phyloP scores from a whole-genome alignment of 805 yeast species.

The Ogataea angusta region DNA sequence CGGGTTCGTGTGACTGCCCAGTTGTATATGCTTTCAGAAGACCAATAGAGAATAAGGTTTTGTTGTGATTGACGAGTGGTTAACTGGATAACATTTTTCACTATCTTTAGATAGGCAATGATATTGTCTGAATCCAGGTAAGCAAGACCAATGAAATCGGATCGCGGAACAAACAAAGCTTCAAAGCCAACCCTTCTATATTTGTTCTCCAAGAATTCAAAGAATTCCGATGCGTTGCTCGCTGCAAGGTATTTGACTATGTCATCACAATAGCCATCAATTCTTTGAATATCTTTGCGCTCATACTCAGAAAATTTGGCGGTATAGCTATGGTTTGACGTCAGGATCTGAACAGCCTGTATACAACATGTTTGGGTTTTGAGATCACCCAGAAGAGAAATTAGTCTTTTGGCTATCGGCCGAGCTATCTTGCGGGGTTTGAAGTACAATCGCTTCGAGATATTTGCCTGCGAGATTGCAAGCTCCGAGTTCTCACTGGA shows the following conservation, averaged over 20 bases:
- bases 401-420: conserved; percentile 10
- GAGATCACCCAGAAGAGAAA: conserved; percentile 15
- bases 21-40: conserved; percentile 42
- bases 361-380: conserved; percentile 14
- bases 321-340: conserved; percentile 13
- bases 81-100: conserved; percentile 35
- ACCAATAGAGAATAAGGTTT: conserved; percentile 41
- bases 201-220: conserved; percentile 32
- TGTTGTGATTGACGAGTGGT: conserved; percentile 45
- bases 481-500: conserved; percentile 13
- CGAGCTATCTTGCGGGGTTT: conserved; percentile 15
- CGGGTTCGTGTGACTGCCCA: conserved; percentile 51
- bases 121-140: conserved; percentile 39
- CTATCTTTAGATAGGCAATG: conserved; percentile 36
- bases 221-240: conserved; percentile 45
- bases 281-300: conserved; percentile 13
- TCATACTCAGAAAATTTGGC: not conserved
- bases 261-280: conserved; percentile 39
- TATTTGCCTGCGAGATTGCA: conserved; percentile 9
- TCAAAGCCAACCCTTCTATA: conserved; percentile 33
- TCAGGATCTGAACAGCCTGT: not conserved
- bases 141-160: conserved; percentile 45
- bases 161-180: conserved; percentile 37
- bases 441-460: conserved; percentile 11
- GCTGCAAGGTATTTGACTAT: conserved; percentile 48